Conservation (phyloP, 163 green algal species). For the Dunaliella salina region DNA sequence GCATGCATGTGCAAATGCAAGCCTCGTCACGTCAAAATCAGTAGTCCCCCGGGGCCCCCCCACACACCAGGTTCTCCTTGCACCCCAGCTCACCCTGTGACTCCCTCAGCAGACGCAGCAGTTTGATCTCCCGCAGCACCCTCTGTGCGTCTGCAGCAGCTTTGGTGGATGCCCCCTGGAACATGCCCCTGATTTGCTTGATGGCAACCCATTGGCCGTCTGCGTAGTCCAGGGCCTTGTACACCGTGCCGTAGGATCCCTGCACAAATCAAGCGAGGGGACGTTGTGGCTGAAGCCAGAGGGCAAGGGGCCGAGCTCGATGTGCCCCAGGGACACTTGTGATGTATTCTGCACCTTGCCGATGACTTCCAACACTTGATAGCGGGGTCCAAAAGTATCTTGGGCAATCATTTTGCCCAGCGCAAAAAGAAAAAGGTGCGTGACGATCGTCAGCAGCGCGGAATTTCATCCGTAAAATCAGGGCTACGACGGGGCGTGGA, state of each 20-base stretch:
- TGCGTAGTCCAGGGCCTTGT: background rate
- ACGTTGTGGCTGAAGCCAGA: background rate
- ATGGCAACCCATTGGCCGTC: background rate
- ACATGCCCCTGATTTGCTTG: background rate
- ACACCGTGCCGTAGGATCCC: background rate
- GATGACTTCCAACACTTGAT: background rate
- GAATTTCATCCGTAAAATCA: too few species aligned
- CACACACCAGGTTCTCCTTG: background rate
- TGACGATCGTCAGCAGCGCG: too few species aligned
- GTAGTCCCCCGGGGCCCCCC: background rate
- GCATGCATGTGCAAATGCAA: background rate
- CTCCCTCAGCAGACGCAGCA: slow-evolving; percentile 82
- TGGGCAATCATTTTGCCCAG: background rate
- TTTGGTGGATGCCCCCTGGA: slow-evolving; percentile 50
- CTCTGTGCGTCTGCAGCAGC: slow-evolving; percentile 82
- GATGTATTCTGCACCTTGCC: background rate
- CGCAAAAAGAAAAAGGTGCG: too few species aligned
- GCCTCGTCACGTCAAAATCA: background rate
- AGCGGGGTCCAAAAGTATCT: background rate
- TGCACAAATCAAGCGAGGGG: background rate
- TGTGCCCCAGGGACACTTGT: background rate
- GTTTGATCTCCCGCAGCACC: slow-evolving; percentile 89
- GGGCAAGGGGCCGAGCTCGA: background rate
- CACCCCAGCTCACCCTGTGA: slow-evolving; percentile 62
- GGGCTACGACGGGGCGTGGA: too few species aligned